Evolutionary conservation across 345 rosid species (phyloP).

Genomic region (Nephelium lappaceum): DNA sequence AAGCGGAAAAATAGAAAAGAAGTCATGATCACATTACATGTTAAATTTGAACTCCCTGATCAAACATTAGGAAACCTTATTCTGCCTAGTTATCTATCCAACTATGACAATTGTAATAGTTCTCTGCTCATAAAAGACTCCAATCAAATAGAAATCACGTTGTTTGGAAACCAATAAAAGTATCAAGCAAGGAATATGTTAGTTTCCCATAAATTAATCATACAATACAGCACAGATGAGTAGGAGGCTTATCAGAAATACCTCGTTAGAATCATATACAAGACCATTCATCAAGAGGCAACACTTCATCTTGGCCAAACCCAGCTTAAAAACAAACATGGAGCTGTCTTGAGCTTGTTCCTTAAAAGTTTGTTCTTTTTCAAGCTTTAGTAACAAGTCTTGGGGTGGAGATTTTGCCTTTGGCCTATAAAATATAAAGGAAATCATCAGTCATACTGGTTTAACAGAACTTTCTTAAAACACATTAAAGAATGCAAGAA

Average conservation of each 20-base stretch:
- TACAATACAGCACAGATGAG: neutral
- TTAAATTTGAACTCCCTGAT: neutral
- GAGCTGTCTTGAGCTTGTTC: conserved; percentile 72
- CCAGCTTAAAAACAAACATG: conserved; percentile 84
- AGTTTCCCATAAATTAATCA: neutral
- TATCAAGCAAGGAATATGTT: neutral
- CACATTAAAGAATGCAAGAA: conserved; percentile 20
- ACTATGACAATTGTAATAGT: neutral
- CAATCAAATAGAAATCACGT: conserved; percentile 3
- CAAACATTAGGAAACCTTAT: neutral
- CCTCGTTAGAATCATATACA: conserved; percentile 88
- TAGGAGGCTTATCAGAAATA: conserved; percentile 32
- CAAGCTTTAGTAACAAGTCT: conserved; percentile 78
- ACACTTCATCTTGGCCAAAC: conserved; percentile 69
- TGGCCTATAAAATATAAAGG: conserved; percentile 54
- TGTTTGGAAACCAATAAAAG: neutral
- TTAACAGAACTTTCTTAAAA: conserved; percentile 2
- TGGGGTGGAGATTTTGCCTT: conserved; percentile 82
- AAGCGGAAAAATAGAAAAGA: neutral
- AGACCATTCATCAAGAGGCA: conserved; percentile 94
- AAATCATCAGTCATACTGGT: neutral
- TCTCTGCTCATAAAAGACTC: neutral
- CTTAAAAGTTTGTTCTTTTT: conserved; percentile 65
- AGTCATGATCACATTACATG: neutral
- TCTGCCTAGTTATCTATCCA: neutral